phyloP scores from a whole-genome alignment of 2,329 filamentous ascomycete genomes.

The Colletotrichum sp. region DNA sequence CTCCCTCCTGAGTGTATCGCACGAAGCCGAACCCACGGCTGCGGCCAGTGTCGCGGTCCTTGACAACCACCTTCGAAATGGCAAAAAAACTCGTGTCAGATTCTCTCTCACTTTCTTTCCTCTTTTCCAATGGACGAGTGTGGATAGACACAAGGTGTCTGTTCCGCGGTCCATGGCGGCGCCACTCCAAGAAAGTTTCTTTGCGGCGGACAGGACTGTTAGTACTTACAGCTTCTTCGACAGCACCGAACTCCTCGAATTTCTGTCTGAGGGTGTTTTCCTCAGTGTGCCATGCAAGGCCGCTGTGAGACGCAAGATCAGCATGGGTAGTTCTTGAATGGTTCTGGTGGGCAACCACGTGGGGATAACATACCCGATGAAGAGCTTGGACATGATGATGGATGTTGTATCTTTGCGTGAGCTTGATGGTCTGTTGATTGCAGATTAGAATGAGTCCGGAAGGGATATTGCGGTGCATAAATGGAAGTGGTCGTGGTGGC shows the following conservation, averaged over 20 bases:
- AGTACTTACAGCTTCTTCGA: conserved; percentile 91
- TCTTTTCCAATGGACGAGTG: not conserved
- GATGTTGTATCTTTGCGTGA: conserved; percentile 5
- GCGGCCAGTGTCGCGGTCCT: conserved; percentile 94
- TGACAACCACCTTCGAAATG: conserved; percentile 81
- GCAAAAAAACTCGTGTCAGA: conserved; percentile 23
- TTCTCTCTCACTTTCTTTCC: not conserved
- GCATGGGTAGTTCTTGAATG: conserved; percentile 2
- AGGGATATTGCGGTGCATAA: conserved; percentile 17
- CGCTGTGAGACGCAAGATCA: conserved; percentile 55
- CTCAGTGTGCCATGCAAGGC: conserved; percentile 98
- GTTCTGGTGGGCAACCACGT: not conserved
- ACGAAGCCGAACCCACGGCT: conserved; percentile 98
- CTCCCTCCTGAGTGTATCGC: conserved; percentile 77
- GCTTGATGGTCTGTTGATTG: not conserved
- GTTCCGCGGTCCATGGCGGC: not conserved
- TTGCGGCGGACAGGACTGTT: conserved; percentile 17
- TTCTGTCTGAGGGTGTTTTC: conserved; percentile 85
- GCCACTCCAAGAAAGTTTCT: conserved; percentile 13
- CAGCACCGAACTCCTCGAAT: conserved; percentile 88
- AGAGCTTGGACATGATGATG: conserved; percentile 83
- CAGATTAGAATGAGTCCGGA: conserved; percentile 1
- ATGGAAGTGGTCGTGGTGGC: conserved; percentile 11
- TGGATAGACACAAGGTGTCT: not conserved
- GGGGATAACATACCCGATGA: conserved; percentile 76